These are phyloP conservation scores for Naganishia friedmannii DNA, from an alignment of 768 basidiomycete species.

Conservation along the genomic window DNA sequence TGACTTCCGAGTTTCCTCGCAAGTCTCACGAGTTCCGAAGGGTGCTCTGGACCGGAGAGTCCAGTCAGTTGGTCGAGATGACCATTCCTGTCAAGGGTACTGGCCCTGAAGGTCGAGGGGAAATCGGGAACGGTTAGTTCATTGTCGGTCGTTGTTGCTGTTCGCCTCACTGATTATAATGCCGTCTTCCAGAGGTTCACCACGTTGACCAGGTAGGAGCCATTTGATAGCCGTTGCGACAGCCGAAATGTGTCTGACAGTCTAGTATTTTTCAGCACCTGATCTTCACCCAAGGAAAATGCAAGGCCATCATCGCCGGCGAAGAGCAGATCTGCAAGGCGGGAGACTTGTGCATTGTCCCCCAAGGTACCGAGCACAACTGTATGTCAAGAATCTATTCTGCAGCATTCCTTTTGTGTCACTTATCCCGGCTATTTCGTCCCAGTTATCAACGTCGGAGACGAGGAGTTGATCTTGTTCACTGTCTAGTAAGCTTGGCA, in stretches of 20 bases:
- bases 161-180: background rate
- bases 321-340: constrained; percentile 52
- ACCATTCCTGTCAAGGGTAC: constrained; percentile 48
- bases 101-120: constrained; percentile 40
- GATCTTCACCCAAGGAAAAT: constrained; percentile 51
- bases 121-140: constrained; percentile 53
- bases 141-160: background rate
- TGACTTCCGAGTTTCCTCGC: constrained; percentile 47
- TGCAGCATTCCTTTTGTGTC: background rate
- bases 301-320: constrained; percentile 53
- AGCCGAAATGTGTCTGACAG: background rate
- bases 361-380: constrained; percentile 53
- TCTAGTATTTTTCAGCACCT: constrained; percentile 41
- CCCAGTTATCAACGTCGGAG: constrained; percentile 47
- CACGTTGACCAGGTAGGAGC: constrained; percentile 42
- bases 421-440: background rate
- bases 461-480: constrained; percentile 52
- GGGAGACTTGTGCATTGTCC: constrained; percentile 54
- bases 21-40: constrained; percentile 50
- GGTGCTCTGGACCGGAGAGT: constrained; percentile 52
- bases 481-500: constrained; percentile 47
- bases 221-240: too few relatives aligned
- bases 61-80: constrained; percentile 53
- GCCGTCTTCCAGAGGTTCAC: constrained; percentile 42
- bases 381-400: constrained; percentile 11